phyloP scores from a whole-genome alignment of 192 early-diverging fungal species.

The Backusella westeae region DNA sequence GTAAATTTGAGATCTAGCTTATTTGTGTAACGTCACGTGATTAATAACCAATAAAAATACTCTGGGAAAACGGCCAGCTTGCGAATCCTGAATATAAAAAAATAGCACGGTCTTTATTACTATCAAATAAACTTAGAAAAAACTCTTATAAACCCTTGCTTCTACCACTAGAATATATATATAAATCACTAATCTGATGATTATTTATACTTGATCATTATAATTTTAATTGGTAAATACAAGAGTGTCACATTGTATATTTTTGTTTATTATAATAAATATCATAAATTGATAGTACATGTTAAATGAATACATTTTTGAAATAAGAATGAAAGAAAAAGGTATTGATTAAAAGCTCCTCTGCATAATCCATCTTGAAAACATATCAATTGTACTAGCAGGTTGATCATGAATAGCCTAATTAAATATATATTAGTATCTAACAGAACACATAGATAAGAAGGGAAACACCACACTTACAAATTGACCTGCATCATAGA shows the following conservation, averaged over 20 bases:
- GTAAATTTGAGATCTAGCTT: accelerated
- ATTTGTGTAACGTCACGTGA: not conserved
- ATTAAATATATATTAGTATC: not conserved
- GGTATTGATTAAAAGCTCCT: not conserved
- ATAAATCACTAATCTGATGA: too few relatives aligned
- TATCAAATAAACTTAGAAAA: not conserved
- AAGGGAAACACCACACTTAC: not conserved
- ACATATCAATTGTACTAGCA: conserved; percentile 10
- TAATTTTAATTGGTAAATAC: too few relatives aligned
- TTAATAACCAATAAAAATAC: too few relatives aligned
- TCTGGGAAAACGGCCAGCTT: too few relatives aligned
- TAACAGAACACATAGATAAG: not conserved
- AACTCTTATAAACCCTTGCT: too few relatives aligned
- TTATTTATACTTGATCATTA: too few relatives aligned
- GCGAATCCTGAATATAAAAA: too few relatives aligned
- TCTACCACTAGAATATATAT: too few relatives aligned
- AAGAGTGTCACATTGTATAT: not conserved
- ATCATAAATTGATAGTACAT: not conserved
- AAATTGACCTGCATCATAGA: conserved; percentile 16
- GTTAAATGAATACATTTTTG: not conserved
- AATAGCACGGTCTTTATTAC: not conserved
- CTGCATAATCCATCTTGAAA: conserved; percentile 3
- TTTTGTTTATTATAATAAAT: not conserved
- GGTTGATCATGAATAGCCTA: conserved; percentile 21
- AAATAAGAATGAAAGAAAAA: not conserved